phyloP scores from a whole-genome alignment of 306 rosid genomes.

The Begonia peltatifolia region DNA sequence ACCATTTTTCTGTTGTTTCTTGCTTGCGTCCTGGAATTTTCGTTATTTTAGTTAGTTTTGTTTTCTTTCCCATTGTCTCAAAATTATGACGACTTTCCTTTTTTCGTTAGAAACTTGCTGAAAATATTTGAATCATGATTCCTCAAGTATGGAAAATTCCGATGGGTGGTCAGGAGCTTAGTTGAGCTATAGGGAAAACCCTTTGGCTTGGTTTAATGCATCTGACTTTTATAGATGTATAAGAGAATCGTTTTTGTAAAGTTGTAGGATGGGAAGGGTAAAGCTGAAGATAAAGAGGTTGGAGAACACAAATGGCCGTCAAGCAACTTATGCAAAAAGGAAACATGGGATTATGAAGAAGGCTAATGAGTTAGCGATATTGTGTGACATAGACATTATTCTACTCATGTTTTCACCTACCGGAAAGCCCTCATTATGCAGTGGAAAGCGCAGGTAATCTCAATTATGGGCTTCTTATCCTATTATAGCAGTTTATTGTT shows the following conservation, averaged over 20 bases:
- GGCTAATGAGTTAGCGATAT: slow-evolving; percentile 71
- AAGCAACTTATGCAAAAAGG: slow-evolving; percentile 78
- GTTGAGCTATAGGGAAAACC: not conserved
- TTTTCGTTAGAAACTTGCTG: no score
- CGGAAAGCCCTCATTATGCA: slow-evolving; percentile 71
- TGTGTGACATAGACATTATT: slow-evolving; percentile 74
- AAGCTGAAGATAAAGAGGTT: slow-evolving; percentile 75
- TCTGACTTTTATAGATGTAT: not conserved
- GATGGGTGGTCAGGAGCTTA: no score
- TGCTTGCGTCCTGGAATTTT: no score
- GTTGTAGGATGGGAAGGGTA: slow-evolving; percentile 81
- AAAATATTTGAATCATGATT: no score
- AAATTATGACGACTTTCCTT: no score
- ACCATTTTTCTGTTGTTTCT: no score
- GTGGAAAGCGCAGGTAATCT: slow-evolving; percentile 51
- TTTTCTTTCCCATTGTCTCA: no score
- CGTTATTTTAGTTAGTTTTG: no score
- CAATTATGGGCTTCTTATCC: not conserved
- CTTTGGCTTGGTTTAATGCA: not conserved
- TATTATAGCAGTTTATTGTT: no score
- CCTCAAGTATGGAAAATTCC: no score
- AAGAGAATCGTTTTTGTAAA: not conserved
- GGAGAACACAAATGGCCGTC: slow-evolving; percentile 71
- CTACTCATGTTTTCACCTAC: slow-evolving; percentile 95
- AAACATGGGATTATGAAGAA: slow-evolving; percentile 68